These are phyloP conservation scores for Aspergillus sp. DNA, from an alignment of 2,329 filamentous ascomycete species.

Conservation along the genomic window DNA sequence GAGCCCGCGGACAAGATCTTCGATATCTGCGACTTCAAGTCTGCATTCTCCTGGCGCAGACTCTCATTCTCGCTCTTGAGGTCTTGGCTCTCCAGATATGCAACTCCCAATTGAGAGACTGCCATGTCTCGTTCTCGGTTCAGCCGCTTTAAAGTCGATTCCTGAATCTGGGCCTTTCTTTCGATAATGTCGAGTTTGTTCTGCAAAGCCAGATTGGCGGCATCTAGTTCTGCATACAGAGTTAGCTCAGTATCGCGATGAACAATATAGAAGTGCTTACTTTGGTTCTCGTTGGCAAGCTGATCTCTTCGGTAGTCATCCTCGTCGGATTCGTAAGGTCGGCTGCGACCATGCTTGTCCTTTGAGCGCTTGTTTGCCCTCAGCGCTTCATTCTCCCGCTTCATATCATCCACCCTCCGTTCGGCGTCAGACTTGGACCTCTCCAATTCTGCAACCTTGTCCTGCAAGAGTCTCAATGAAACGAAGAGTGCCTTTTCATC, in stretches of 20 bases:
- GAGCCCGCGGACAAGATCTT: conserved; percentile 26
- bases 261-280: conserved; percentile 28
- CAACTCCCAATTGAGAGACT: conserved; percentile 58
- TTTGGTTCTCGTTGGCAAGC: conserved; percentile 40
- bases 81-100: conserved; percentile 55
- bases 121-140: conserved; percentile 60
- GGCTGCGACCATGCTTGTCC: conserved; percentile 39
- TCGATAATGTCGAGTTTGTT: conserved; percentile 58
- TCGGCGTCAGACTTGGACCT: conserved; percentile 56
- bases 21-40: conserved; percentile 40
- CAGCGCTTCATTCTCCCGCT: conserved; percentile 55
- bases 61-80: conserved; percentile 44
- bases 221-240: conserved; percentile 48
- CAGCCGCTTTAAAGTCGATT: conserved; percentile 57
- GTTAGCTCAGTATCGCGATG: conserved; percentile 26
- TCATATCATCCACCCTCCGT: conserved; percentile 53
- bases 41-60: conserved; percentile 40
- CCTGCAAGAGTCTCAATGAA: conserved; percentile 60
- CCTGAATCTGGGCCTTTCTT: conserved; percentile 56
- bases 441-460: conserved; percentile 60
- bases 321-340: conserved; percentile 47
- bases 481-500: conserved; percentile 66
- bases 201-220: conserved; percentile 56
- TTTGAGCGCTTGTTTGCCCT: conserved; percentile 45
- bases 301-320: conserved; percentile 42